Percentiles rank a stretch among this genome's conserved stretches.
Conservation (phyloP, 2,329 filamentous ascomycete genomes). For the Cryphonectria japonica region DNA sequence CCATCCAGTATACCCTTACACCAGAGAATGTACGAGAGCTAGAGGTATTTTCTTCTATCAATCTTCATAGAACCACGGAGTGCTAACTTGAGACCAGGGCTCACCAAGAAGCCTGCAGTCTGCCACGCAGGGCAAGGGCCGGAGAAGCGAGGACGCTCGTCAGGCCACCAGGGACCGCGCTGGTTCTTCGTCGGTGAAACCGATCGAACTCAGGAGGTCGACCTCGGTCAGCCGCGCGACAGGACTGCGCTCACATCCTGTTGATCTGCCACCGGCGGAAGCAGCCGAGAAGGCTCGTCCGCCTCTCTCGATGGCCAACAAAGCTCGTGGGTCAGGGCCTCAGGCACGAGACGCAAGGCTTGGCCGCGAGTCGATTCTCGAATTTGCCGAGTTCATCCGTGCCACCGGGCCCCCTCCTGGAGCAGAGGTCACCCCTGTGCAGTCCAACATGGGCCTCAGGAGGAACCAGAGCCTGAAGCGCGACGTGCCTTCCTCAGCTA, state of each 20-base stretch:
- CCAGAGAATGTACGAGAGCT: conserved; percentile 79
- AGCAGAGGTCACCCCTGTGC: conserved; percentile 42
- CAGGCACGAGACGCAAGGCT: conserved; percentile 74
- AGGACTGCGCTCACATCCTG: conserved; percentile 44
- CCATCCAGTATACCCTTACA: conserved; percentile 80
- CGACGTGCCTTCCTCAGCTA: conserved; percentile 34
- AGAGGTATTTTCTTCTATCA: conserved; percentile 54
- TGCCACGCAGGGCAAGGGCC: conserved; percentile 44
- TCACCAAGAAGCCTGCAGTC: conserved; percentile 34
- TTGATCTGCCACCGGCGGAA: conserved; percentile 32
- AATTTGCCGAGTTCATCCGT: conserved; percentile 89
- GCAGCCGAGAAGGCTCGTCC: conserved; percentile 37
- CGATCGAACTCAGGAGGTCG: conserved; percentile 41
- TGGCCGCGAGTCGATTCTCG: conserved; percentile 71
- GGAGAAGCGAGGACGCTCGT: conserved; percentile 53
- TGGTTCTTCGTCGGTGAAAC: conserved; percentile 52
- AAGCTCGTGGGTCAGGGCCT: conserved; percentile 38
- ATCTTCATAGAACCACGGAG: not conserved
- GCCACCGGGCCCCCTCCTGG: conserved; percentile 78
- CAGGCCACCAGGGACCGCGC: conserved; percentile 46
- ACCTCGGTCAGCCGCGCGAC: conserved; percentile 41
- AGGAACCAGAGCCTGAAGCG: conserved; percentile 36
- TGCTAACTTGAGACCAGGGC: conserved; percentile 23
- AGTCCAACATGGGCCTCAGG: conserved; percentile 19
- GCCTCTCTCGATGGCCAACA: conserved; percentile 38